Percentiles rank a stretch among this genome's conserved stretches.
These are phyloP conservation scores for Plantago coronopus DNA, from an alignment of 305 asterid genomes.

Conservation along the genomic window DNA sequence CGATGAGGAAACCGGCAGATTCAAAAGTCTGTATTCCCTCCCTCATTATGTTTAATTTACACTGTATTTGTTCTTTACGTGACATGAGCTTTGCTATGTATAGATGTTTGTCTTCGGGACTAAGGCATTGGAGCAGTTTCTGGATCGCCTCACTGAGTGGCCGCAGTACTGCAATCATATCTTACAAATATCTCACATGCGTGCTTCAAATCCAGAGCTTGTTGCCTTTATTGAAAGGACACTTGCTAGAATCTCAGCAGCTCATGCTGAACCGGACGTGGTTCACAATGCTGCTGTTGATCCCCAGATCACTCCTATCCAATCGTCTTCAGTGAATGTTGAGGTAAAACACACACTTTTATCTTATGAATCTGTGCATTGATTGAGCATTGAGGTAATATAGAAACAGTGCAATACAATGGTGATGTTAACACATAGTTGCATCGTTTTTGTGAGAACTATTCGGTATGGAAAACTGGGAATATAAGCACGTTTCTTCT, in stretches of 20 bases:
- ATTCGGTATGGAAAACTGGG: no score
- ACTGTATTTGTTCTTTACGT: constrained; percentile 20
- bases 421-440: no score
- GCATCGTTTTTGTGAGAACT: neutral
- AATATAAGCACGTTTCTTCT: neutral
- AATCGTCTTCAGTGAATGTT: constrained; percentile 39
- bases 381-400: no score
- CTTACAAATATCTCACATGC: constrained; percentile 91
- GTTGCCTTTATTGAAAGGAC: constrained; percentile 66
- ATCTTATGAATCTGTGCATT: neutral
- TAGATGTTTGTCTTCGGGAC: constrained; percentile 98
- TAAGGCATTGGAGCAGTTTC: constrained; percentile 87
- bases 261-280: constrained; percentile 64
- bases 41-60: constrained; percentile 4
- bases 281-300: constrained; percentile 49
- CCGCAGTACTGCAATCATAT: constrained; percentile 98
- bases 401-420: no score
- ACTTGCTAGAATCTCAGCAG: constrained; percentile 66
- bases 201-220: constrained; percentile 71
- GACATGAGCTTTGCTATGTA: constrained; percentile 27
- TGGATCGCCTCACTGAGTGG: constrained; percentile 96
- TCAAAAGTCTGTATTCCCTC: constrained; percentile 59
- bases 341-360: constrained; percentile 49
- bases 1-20: constrained; percentile 91
- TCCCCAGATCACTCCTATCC: constrained; percentile 47